Conservation (phyloP, 176 grass and related monocot species). For the Oryza australiensis region DNA sequence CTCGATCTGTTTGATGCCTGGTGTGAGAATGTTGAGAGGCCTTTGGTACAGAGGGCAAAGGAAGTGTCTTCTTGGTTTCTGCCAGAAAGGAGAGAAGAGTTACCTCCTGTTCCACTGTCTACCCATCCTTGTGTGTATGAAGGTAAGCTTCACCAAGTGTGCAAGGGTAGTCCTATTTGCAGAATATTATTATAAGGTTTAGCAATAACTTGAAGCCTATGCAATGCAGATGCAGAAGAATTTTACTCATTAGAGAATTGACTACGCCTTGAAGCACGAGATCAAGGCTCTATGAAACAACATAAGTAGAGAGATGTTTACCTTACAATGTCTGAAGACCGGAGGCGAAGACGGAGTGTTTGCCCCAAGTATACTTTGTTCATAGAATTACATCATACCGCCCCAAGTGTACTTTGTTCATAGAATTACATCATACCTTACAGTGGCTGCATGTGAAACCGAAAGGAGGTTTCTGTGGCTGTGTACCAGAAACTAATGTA, state of each 20-base stretch:
- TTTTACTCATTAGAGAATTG: conserved; percentile 46
- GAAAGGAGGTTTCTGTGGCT: conserved; percentile 22
- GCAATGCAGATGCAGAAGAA: conserved; percentile 52
- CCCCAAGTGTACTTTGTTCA: conserved; percentile 35
- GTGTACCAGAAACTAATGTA: conserved; percentile 26
- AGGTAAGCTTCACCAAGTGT: conserved; percentile 38
- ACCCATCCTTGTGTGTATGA: conserved; percentile 35
- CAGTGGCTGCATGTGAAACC: conserved; percentile 21
- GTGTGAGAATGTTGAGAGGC: conserved; percentile 39
- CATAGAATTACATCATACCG: conserved; percentile 34
- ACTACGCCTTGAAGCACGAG: conserved; percentile 34
- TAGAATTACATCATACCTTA: conserved; percentile 32
- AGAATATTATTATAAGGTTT: conserved; percentile 1
- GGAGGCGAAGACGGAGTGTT: neutral
- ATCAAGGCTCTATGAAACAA: conserved; percentile 24
- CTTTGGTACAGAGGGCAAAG: conserved; percentile 45
- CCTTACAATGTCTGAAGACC: conserved; percentile 27
- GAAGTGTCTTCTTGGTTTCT: conserved; percentile 41
- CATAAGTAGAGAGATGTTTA: conserved; percentile 20
- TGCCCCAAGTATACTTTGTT: conserved; percentile 37
- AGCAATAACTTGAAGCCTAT: conserved; percentile 1
- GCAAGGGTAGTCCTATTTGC: conserved; percentile 21
- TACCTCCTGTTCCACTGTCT: conserved; percentile 27
- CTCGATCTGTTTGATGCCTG: conserved; percentile 38
- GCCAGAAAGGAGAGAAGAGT: conserved; percentile 35